A percentile compares a stretch with the other conserved stretches of the same genome.
phyloP scores from a whole-genome alignment of 768 basidiomycete genomes.

The Coprinopsis sp. region DNA sequence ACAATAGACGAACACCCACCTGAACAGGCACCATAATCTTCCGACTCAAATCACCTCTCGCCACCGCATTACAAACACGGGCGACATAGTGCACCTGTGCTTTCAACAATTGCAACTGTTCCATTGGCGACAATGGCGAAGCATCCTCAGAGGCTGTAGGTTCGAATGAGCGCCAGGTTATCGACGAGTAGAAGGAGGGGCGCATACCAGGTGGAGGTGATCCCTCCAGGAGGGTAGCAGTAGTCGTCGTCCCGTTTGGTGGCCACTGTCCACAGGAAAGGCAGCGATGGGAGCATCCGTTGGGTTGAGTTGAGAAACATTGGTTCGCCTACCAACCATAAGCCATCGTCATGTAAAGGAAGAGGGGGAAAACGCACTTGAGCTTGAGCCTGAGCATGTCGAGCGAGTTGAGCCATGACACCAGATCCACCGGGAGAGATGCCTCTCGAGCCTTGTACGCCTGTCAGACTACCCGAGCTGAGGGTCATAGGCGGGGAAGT shows the following conservation, averaged over 20 bases:
- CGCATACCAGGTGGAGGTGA: not conserved
- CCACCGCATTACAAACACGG: conserved; percentile 72
- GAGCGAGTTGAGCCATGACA: not conserved
- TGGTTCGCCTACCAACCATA: conserved; percentile 8
- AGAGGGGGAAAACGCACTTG: no score
- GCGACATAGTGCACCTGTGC: conserved; percentile 78
- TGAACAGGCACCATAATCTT: conserved; percentile 73
- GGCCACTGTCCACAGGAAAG: conserved; percentile 35
- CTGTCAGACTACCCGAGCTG: conserved; percentile 41
- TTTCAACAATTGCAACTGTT: conserved; percentile 71
- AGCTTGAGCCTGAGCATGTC: not conserved
- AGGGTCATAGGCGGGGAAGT: conserved; percentile 26
- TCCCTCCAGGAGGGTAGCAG: not conserved
- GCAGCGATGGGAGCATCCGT: conserved; percentile 22
- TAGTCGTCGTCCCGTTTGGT: not conserved
- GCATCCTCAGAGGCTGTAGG: conserved; percentile 19
- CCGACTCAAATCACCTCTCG: conserved; percentile 63
- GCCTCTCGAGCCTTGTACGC: conserved; percentile 21
- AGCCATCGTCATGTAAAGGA: not conserved
- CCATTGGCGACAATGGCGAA: conserved; percentile 50
- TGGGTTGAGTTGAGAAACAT: conserved; percentile 10
- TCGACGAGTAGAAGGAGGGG: conserved; percentile 33
- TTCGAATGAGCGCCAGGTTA: conserved; percentile 47
- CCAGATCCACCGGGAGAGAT: conserved; percentile 16
- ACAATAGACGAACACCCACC: conserved; percentile 8